Evolutionary conservation across 202 grass and related monocot genomes (phyloP).

Genomic region (Panicum virgatum): DNA sequence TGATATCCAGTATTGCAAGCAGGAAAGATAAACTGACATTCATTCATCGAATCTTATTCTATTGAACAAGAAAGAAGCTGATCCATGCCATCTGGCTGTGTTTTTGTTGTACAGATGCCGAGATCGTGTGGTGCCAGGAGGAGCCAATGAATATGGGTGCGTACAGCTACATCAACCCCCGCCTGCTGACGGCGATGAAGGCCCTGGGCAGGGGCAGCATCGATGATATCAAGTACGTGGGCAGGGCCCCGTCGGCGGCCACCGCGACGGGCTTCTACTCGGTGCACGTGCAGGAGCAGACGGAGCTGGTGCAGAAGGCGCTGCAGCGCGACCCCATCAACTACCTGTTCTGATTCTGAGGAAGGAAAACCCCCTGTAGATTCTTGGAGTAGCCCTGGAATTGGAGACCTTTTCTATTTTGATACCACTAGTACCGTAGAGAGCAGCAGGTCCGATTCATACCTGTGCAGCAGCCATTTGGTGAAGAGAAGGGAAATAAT

Average conservation of each 20-base stretch:
- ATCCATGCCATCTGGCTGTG: constrained; percentile 9
- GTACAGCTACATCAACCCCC: constrained; percentile 76
- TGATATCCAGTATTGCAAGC: not conserved
- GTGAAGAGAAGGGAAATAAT: constrained; percentile 44
- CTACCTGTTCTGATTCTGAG: constrained; percentile 24
- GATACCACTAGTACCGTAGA: not conserved
- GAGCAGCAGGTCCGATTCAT: constrained; percentile 18
- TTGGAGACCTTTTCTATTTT: constrained; percentile 25
- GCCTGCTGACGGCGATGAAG: constrained; percentile 77
- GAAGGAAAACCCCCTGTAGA: constrained; percentile 25
- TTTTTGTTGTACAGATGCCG: constrained; percentile 69
- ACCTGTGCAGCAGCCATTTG: constrained; percentile 35
- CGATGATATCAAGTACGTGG: constrained; percentile 83
- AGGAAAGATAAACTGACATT: too few relatives aligned
- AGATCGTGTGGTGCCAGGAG: constrained; percentile 98
- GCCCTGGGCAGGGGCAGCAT: constrained; percentile 55
- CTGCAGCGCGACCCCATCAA: constrained; percentile 76
- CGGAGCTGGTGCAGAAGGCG: constrained; percentile 70
- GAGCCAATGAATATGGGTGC: constrained; percentile 99
- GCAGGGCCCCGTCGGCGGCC: constrained; percentile 80
- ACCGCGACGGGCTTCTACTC: constrained; percentile 86
- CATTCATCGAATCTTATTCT: too few relatives aligned
- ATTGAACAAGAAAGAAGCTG: not conserved
- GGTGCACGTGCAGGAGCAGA: constrained; percentile 79
- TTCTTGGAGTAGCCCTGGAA: constrained; percentile 23